These are phyloP conservation scores for Kwoniella sp. DNA, from an alignment of 768 basidiomycete genomes.

Conservation along the genomic window DNA sequence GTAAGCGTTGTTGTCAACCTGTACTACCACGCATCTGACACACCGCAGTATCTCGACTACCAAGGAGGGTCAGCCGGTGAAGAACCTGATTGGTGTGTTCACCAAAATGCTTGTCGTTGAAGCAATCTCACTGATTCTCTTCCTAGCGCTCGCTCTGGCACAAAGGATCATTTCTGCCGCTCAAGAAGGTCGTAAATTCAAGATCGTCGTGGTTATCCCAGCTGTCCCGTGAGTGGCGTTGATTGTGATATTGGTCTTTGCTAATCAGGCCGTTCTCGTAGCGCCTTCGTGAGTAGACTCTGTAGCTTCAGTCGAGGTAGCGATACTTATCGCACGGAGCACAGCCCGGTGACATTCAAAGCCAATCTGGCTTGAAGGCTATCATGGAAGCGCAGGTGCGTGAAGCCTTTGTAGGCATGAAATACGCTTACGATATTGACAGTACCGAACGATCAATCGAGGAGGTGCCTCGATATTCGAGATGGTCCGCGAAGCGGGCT, in stretches of 20 bases:
- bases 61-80: conserved; percentile 60
- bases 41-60: conserved; percentile 69
- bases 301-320: not conserved
- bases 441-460: conserved; percentile 71
- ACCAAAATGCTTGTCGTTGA: not conserved
- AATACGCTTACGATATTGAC: too few relatives aligned
- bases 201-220: conserved; percentile 84
- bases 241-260: too few relatives aligned
- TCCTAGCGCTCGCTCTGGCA: conserved; percentile 62
- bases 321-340: too few relatives aligned
- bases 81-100: conserved; percentile 66
- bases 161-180: conserved; percentile 83
- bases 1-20: conserved; percentile 19
- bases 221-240: conserved; percentile 62
- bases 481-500: conserved; percentile 68
- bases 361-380: conserved; percentile 54
- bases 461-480: conserved; percentile 85
- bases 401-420: not conserved
- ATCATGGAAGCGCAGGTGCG: conserved; percentile 68
- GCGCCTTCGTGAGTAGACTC: conserved; percentile 59
- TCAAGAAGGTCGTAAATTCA: conserved; percentile 64
- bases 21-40: not conserved
- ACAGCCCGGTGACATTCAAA: conserved; percentile 66
- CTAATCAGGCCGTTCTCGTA: not conserved
- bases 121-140: not conserved